Evolutionary conservation across 768 basidiomycete species (phyloP), one percentile per base, ranked within the genome.

Genomic region (Tephrocybe sp.): DNA sequence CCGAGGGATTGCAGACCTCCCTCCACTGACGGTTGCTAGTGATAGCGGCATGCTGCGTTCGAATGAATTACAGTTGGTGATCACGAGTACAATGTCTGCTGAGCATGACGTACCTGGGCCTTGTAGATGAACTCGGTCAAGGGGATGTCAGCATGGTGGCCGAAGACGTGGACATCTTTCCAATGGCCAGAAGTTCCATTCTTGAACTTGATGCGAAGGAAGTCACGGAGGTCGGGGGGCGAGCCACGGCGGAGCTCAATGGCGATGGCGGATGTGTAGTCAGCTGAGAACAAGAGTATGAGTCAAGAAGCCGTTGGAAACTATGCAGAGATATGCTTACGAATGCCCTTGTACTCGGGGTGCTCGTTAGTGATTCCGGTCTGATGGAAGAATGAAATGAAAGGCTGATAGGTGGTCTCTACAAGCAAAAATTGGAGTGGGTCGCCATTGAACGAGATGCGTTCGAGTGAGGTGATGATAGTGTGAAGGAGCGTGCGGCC

Each of bases 391-490:
- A 94, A 76, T 4, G 89, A 92, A 62, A 93, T 84, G 80, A 95
- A 91, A 12, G 92, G 85, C 67, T 93, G 92, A 75, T 94, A 94
- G 55, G 89, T 88, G 13, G 85, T 84, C 70, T 89, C 82, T 58
- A 90, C 75, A 57, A 92, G 65, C 68, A 86, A 74, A 70, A 94
- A 78, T 60, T 89, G 85, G 45, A 93, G 80, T 39, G 89, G 85
- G 70, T 90, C 85, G 54, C 78, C 82, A 60, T 85, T 83, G 75
- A 84, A 89, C 39, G 87, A 80, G 65, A 95, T 85, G 60, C 83
- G 84, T 62, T 87, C 80, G 49, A 94, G 79, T 9, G 89, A 82
- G 47, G 60, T 69, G 45, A 92, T 71, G 67, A 95, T 74, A 22
- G 85, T 82, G 65, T 84, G 79, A 33, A 93, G 71, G 54, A 91